A percentile compares a stretch with the other conserved stretches of the same genome.
Evolutionary conservation across 2,329 filamentous ascomycete species (phyloP).

Genomic region (Iodosphaeria phyllophila): DNA sequence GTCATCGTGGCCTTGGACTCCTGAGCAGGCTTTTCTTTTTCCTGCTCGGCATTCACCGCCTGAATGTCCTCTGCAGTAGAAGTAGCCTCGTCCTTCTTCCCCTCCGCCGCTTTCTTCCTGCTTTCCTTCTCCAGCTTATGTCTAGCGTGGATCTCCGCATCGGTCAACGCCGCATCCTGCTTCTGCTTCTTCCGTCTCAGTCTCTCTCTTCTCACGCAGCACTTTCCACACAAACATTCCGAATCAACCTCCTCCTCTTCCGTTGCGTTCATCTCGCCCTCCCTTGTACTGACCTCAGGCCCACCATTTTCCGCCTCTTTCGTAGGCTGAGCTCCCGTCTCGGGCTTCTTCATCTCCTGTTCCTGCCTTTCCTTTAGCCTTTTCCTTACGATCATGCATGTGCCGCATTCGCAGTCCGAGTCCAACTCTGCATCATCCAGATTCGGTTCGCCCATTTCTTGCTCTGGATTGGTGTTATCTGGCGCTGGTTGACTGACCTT

Average conservation of each 20-base stretch:
- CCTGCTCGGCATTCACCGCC: neutral
- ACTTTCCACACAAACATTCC: slow-evolving; percentile 16
- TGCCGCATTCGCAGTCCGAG: slow-evolving; percentile 1
- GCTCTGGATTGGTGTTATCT: too few species aligned
- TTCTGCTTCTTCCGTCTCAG: slow-evolving; percentile 7
- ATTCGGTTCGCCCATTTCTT: slow-evolving; percentile 2
- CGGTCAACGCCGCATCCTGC: slow-evolving; percentile 1
- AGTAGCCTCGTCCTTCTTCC: neutral
- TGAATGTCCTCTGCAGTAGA: neutral
- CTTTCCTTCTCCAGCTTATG: slow-evolving; percentile 7
- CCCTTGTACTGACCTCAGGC: slow-evolving; percentile 6
- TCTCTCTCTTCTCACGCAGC: slow-evolving; percentile 10
- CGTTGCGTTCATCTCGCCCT: slow-evolving; percentile 4
- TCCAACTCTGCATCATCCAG: slow-evolving; percentile 4
- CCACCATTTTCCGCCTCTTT: slow-evolving; percentile 5
- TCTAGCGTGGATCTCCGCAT: slow-evolving; percentile 2
- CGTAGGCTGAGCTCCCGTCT: slow-evolving; percentile 4
- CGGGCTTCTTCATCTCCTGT: slow-evolving; percentile 18
- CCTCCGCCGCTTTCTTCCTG: neutral
- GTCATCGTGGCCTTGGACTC: slow-evolving; percentile 3
- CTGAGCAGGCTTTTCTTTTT: too few species aligned
- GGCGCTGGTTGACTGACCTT: too few species aligned
- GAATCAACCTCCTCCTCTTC: slow-evolving; percentile 14
- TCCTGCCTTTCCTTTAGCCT: slow-evolving; percentile 14
- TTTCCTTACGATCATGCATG: neutral